Percentiles rank a stretch among this genome's conserved stretches.
phyloP scores from a whole-genome alignment of 257 asterid genomes.

The Solanum piurae region DNA sequence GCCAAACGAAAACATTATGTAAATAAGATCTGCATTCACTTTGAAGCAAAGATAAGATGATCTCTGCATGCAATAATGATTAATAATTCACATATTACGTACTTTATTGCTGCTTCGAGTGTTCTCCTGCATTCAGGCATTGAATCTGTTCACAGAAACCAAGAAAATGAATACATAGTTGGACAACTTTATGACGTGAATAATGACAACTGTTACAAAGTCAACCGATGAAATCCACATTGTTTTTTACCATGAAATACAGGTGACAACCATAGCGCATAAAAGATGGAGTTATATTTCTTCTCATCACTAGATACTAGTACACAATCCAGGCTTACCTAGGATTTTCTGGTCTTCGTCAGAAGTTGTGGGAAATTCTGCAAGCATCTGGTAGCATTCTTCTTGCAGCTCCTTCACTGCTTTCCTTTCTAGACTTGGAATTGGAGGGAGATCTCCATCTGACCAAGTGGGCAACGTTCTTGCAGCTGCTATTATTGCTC shows the following conservation, averaged over 20 bases:
- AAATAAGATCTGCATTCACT: neutral
- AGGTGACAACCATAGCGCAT: neutral
- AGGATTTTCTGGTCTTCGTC: conserved; percentile 65
- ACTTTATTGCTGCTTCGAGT: conserved; percentile 80
- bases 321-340: conserved; percentile 32
- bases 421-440: conserved; percentile 79
- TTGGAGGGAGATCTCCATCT: conserved; percentile 75
- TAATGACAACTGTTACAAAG: neutral
- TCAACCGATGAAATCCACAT: neutral
- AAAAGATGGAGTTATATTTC: neutral
- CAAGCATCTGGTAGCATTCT: conserved; percentile 85
- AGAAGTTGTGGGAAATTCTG: conserved; percentile 56
- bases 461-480: conserved; percentile 95
- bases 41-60: neutral
- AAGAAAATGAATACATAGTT: neutral
- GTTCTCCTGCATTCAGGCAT: conserved; percentile 76
- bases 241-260: neutral
- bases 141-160: conserved; percentile 40
- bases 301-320: neutral
- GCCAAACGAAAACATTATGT: conserved; percentile 11
- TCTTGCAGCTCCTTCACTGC: conserved; percentile 87
- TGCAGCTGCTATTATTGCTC: conserved; percentile 93
- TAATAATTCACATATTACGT: conserved; percentile 8
- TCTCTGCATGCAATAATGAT: neutral
- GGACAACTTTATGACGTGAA: neutral